These are phyloP conservation scores for Plenodomus tracheiphilus DNA, from an alignment of 2,329 filamentous ascomycete species.

Conservation along the genomic window DNA sequence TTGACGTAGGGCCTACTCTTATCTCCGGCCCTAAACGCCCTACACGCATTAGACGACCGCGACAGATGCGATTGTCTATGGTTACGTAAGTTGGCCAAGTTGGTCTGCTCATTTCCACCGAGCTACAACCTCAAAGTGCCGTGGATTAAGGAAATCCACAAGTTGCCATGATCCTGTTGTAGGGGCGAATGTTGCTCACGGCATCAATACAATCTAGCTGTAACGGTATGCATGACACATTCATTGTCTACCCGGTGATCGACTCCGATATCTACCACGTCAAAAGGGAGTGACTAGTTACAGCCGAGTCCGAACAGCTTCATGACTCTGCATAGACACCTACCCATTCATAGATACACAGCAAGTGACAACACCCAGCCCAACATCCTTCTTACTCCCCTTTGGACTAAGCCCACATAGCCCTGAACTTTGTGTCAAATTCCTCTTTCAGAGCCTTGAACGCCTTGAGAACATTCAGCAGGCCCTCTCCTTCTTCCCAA, in stretches of 20 bases:
- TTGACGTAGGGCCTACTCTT: slow-evolving; percentile 9
- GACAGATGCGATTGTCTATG: neutral
- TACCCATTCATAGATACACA: neutral
- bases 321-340: neutral
- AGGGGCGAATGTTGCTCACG: too few species aligned
- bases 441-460: slow-evolving; percentile 61
- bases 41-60: slow-evolving; percentile 11
- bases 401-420: slow-evolving; percentile 59
- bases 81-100: neutral
- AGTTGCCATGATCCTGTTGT: too few species aligned
- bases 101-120: neutral
- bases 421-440: slow-evolving; percentile 67
- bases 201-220: too few species aligned
- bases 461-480: slow-evolving; percentile 62
- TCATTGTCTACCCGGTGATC: too few species aligned
- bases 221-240: too few species aligned
- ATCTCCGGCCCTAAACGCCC: slow-evolving; percentile 11
- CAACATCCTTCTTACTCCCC: neutral
- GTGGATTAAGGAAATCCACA: too few species aligned
- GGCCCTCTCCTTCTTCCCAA: slow-evolving; percentile 51
- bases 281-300: neutral
- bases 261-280: neutral
- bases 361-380: neutral
- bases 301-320: neutral
- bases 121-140: neutral